phyloP scores from a whole-genome alignment of 78 protist species.

The Protostelium mycophagum region DNA sequence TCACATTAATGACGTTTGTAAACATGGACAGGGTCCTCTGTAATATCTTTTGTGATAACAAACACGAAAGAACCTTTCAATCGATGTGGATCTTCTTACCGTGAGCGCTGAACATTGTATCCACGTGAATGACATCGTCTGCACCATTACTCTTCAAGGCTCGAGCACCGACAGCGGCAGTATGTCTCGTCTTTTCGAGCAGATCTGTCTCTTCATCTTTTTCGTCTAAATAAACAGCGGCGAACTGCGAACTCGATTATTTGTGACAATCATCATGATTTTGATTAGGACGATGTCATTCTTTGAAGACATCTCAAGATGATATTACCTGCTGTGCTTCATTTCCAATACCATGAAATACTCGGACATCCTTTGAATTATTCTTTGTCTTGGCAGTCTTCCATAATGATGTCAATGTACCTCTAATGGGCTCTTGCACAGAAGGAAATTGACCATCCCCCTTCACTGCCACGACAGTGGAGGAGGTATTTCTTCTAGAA shows the following conservation, averaged over 20 bases:
- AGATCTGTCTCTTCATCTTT: neutral
- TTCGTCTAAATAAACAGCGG: neutral
- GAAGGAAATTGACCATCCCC: neutral
- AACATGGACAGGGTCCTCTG: too few species aligned
- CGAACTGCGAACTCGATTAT: neutral
- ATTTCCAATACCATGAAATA: neutral
- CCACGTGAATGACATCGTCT: neutral
- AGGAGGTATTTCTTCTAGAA: neutral
- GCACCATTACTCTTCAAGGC: neutral
- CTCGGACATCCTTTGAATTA: neutral
- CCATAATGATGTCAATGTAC: neutral
- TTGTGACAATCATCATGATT: neutral
- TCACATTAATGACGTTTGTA: too few species aligned
- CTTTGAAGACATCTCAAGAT: too few species aligned
- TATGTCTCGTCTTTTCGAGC: neutral
- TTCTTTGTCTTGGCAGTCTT: neutral
- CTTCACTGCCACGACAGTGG: neutral
- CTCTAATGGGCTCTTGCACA: neutral
- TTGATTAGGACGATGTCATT: too few species aligned
- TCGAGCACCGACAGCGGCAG: neutral
- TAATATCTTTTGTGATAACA: too few species aligned
- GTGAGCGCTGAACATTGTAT: neutral
- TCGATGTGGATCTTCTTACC: too few species aligned
- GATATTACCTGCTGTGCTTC: neutral
- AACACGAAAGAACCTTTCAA: too few species aligned